Base-by-base conservation (phyloP, 2,329 filamentous ascomycete genomes). In the Colletotrichum tanaceti region DNA sequence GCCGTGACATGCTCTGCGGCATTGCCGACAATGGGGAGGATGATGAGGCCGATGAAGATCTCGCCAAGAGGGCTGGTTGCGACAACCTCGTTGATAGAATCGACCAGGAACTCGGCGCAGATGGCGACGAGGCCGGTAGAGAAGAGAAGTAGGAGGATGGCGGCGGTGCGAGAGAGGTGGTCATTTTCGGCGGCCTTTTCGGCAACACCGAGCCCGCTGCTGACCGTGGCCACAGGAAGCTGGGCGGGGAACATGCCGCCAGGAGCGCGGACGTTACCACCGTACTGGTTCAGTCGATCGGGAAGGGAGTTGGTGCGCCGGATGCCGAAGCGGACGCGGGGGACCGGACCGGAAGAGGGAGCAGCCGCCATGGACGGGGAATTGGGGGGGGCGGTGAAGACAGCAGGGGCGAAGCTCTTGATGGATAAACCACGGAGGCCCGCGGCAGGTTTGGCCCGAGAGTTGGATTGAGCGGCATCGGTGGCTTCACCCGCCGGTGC, bases 221-320 rank as follows among this genome's bases (percentile, higher is more conserved):
- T 76, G 6, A 84, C 66, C 0, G 79, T 74, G 1, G 77, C 76
- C 5, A 81, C 73, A 0, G 85, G 81, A 14, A 85, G 74, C 62
- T 83, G 81, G 18, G 84, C 77, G 1, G 85, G 84, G 47, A 86
- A 76, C 79, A 87, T 81, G 39, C 81, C 81, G 6, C 85, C 84
- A 0, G 86, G 84, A 1, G 85, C 75, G 4, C 86, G 83, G 41
- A 81, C 72, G 32, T 77, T 73, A 5, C 41, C 24, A 20, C 59
- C 62, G 41, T 77, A 72, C 24, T 81, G 77, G 69, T 86, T 88
- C 10, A 93, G 84, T 20, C 90, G 86, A 73, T 91, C 90, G 0
- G 92, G 92, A 2, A 94, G 84, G 0, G 92, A 94, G 75, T 88
- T 93, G 22, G 91, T 92, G 63, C 92, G 86, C 64, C 91, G 89